Conservation (phyloP, 192 early-diverging fungal species). For the Umbelopsis vinacea region DNA sequence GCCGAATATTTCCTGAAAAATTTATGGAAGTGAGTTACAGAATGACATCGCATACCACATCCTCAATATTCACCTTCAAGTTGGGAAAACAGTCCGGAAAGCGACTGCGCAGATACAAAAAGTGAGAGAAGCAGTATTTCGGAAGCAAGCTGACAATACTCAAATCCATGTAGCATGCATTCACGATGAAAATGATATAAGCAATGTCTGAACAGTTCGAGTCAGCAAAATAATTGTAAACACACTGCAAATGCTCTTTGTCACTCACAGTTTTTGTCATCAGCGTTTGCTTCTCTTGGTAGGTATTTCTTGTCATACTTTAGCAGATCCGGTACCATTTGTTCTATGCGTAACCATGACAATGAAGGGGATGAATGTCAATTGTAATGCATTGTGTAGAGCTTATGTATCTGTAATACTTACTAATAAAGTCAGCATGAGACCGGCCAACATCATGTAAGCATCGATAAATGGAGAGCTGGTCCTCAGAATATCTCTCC, state of each 20-base stretch:
- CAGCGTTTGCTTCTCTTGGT: slow-evolving; percentile 70
- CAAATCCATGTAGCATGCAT: slow-evolving; percentile 61
- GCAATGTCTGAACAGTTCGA: slow-evolving; percentile 62
- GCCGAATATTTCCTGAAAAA: not conserved
- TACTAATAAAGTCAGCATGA: slow-evolving; percentile 62
- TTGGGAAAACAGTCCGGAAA: slow-evolving; percentile 73
- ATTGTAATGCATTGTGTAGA: not conserved
- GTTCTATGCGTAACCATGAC: slow-evolving; percentile 12
- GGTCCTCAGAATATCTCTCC: slow-evolving; percentile 70
- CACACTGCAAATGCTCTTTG: not conserved
- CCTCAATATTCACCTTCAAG: slow-evolving; percentile 36
- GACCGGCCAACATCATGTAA: slow-evolving; percentile 65
- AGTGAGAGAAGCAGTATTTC: slow-evolving; percentile 73
- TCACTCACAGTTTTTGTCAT: slow-evolving; percentile 62
- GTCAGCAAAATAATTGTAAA: not conserved
- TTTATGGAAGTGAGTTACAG: not conserved
- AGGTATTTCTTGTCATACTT: slow-evolving; percentile 70
- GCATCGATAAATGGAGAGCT: slow-evolving; percentile 68
- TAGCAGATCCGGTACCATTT: slow-evolving; percentile 61
- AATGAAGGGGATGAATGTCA: not conserved
- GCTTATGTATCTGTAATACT: not conserved
- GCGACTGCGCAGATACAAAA: slow-evolving; percentile 74
- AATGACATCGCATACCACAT: not conserved
- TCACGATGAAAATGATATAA: slow-evolving; percentile 78
- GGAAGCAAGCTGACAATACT: slow-evolving; percentile 65